phyloP scores from a whole-genome alignment of 768 basidiomycete species.

The Lentinus tigrinus region DNA sequence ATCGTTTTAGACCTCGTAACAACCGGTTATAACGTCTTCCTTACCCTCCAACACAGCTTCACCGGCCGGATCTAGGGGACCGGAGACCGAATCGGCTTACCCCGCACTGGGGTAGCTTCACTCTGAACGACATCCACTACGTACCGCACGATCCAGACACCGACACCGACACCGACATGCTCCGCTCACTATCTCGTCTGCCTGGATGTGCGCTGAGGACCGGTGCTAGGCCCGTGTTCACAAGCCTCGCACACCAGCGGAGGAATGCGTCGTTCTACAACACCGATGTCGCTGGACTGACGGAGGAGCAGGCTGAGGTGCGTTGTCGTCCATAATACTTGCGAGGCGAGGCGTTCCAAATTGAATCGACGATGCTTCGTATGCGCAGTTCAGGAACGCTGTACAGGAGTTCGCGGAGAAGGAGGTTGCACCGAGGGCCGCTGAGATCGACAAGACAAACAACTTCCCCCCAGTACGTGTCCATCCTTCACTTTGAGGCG shows the following conservation, averaged over 20 bases:
- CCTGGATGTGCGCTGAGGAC: no score
- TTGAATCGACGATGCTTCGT: background rate
- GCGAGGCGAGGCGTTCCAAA: background rate
- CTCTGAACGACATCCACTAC: no score
- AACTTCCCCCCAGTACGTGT: conserved; percentile 67
- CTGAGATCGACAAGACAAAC: conserved; percentile 83
- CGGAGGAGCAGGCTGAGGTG: conserved; percentile 80
- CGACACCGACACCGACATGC: no score
- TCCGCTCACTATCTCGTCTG: no score
- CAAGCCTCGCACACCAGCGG: conserved; percentile 3
- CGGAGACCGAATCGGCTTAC: no score
- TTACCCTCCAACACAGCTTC: no score
- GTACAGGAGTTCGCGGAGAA: conserved; percentile 77
- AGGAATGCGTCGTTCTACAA: conserved; percentile 64
- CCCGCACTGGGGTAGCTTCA: no score
- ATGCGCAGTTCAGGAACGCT: conserved; percentile 73
- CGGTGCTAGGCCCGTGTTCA: background rate
- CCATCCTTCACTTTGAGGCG: background rate
- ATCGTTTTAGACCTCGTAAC: no score
- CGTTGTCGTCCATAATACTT: conserved; percentile 8
- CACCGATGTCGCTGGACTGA: conserved; percentile 69
- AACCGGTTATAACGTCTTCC: no score
- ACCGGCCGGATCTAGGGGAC: no score
- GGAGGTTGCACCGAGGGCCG: conserved; percentile 84
- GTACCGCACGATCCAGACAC: no score